phyloP scores from a whole-genome alignment of 2,329 filamentous ascomycete species.

The Cadophora gregata region DNA sequence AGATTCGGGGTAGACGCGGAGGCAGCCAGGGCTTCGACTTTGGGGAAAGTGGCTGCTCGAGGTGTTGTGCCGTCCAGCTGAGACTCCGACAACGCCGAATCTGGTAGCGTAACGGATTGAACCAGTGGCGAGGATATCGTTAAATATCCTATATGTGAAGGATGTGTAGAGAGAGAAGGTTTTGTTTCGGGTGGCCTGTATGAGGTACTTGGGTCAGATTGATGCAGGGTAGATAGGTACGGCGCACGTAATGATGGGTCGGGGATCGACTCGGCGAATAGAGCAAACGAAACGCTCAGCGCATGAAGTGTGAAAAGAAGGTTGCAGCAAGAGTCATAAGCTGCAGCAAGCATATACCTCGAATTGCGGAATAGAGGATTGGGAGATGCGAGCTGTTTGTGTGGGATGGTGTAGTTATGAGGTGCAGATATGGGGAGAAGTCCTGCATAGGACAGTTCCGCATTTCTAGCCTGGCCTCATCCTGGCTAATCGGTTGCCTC shows the following conservation, averaged over 20 bases:
- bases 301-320: conserved; percentile 22
- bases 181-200: conserved; percentile 47
- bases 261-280: conserved; percentile 23
- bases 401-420: neutral
- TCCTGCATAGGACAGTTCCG: conserved; percentile 22
- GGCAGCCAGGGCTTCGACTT: conserved; percentile 38
- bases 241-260: conserved; percentile 30
- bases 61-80: conserved; percentile 43
- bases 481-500: conserved; percentile 18
- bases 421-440: conserved; percentile 21
- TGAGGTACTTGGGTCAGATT: conserved; percentile 32
- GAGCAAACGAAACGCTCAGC: conserved; percentile 25
- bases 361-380: neutral
- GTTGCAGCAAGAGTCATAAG: conserved; percentile 10
- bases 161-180: conserved; percentile 60
- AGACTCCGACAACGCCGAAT: conserved; percentile 44
- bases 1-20: conserved; percentile 43
- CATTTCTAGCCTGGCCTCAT: neutral
- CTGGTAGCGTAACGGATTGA: conserved; percentile 59
- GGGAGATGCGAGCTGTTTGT: neutral
- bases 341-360: conserved; percentile 27
- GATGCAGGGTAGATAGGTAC: conserved; percentile 17
- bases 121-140: conserved; percentile 73
- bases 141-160: conserved; percentile 70
- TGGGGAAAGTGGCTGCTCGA: conserved; percentile 49